Evolutionary conservation across 1,284 basidiomycete genomes (phyloP).

Genomic region (Pholiota adiposa): DNA sequence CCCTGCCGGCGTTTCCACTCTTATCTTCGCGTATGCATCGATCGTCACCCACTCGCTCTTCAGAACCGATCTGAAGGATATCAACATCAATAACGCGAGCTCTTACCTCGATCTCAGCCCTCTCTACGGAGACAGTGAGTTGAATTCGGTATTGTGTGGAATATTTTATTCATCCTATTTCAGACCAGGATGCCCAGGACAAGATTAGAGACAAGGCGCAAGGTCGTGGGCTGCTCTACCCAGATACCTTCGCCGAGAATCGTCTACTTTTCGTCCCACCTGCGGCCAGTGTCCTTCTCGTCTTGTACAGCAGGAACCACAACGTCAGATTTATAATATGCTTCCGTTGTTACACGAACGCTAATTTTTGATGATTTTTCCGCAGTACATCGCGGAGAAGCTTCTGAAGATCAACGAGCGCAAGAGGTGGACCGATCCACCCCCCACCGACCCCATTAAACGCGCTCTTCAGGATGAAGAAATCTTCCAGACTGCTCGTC

Average conservation of each 20-base stretch:
- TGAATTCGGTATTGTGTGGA: too few species aligned
- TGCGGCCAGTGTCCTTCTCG: slow-evolving; percentile 49
- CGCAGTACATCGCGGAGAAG: slow-evolving; percentile 52
- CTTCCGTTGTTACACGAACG: too few species aligned
- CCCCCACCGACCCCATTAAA: slow-evolving; percentile 33
- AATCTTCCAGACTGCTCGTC: slow-evolving; percentile 57
- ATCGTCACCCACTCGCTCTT: slow-evolving; percentile 52
- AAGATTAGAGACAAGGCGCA: slow-evolving; percentile 42
- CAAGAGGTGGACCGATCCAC: slow-evolving; percentile 41
- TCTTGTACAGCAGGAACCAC: slow-evolving; percentile 56
- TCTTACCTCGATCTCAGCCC: slow-evolving; percentile 64
- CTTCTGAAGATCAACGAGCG: slow-evolving; percentile 58
- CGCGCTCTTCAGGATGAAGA: slow-evolving; percentile 48
- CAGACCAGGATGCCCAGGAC: slow-evolving; percentile 40
- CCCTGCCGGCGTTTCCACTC: slow-evolving; percentile 50
- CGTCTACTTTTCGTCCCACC: slow-evolving; percentile 59
- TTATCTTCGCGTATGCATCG: slow-evolving; percentile 53
- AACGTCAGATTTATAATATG: too few species aligned
- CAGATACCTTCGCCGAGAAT: slow-evolving; percentile 48
- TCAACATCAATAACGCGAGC: slow-evolving; percentile 55
- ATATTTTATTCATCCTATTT: background rate
- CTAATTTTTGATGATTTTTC: too few species aligned
- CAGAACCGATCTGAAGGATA: slow-evolving; percentile 40
- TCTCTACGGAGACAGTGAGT: slow-evolving; percentile 45
- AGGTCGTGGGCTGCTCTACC: slow-evolving; percentile 46